Base-by-base conservation (phyloP, 257 asterid species). In the Nicotiana obtusifolia region DNA sequence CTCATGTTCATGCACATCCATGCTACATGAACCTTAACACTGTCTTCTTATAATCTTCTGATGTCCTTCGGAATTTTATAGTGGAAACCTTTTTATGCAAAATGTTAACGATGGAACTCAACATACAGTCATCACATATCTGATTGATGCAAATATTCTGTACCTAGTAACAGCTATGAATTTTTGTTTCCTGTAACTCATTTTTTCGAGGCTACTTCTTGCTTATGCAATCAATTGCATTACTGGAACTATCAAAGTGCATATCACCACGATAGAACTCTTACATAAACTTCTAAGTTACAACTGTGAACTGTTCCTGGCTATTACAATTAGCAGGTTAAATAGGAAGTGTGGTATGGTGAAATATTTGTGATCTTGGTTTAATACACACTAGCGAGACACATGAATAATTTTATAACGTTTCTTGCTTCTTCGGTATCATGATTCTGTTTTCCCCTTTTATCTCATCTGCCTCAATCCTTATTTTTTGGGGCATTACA, bases 401-500 rank as follows among this genome's bases (percentile, higher is more conserved):
- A 8, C 17, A 9, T 81, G 35, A 35, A 22, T 15, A 5, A 19
- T 35, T 53, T 65, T 67, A 56, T 11, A 11, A 24, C 2, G 2
- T 37, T 37, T 37, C 44, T 37, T 41, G 20, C 60, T 44, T 19
- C 76, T 28, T 44, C 77, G 11, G 19, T 19, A 24, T 3, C 66
- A 61, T 52, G 19, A 56, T 62, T 49, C 31, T 68, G 52, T 57
- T 66, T 76, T 24, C 41, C 53, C 62, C 8, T 73, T 28, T 3
- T 11, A 62, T 49, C 59, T 76, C 31, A 56, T 31, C 81, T 82
- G 60, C 33, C 61, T 77, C 52, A 47, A n/a, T 64, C 65, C 9
- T 82, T 53, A 57, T 61, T 59, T 37, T 66, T 71, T 24, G 24
- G 14, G 35, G 66, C 69, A 66, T 75, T 83, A 57, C 89, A 93